Base-by-base conservation (phyloP, 2,329 filamentous ascomycete genomes). In the Talaromyces funiculosus region DNA sequence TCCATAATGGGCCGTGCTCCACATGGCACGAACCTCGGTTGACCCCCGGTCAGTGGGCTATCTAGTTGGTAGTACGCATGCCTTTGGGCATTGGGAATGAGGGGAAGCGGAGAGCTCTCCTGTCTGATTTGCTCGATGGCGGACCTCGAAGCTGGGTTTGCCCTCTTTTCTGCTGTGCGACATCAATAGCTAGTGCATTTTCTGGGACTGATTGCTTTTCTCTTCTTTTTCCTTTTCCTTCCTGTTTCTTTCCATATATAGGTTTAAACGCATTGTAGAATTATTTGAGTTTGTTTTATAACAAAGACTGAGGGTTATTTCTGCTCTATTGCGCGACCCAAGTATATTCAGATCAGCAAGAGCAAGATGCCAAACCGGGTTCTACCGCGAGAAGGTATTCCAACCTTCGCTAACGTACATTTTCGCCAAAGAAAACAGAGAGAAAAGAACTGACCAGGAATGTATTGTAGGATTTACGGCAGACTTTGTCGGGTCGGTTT, bases 401-500 rank as follows among this genome's bases (percentile, higher is more conserved):
- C 12, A 43, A 53, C 18, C 26, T 37, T 38, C 37, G 57, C 53
- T 37, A 20, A 18, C n/a, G 9, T 18, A 4, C 3, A 3, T n/a
- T 33, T 33, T 9, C 12, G 31, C 12, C 31, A 10, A n/a, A 3
- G 31, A 33, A 12, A 22, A 43, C 4, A 22, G 38, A 1, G 3
- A 38, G n/a, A 40, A 29, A 18, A 7, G 10, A 31, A 22, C 35
- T 42, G 26, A 42, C n/a, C 35, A 29, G 16, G 16, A 16, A 33
- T 29, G 16, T 3, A 16, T 24, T n/a, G 68, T 70, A 75, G 77
- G 78, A 51, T 80, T 89, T 68, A 84, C 81, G 37, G 78, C 78
- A 62, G 87, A 90, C 68, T 83, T 86, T 12, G 64, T 89, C 62
- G 73, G 81, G 37, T 78, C 79, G 40, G 68, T 88, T 42, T 69